Evolutionary conservation across 306 rosid species (phyloP).

Genomic region (Gastrolobium villosum): DNA sequence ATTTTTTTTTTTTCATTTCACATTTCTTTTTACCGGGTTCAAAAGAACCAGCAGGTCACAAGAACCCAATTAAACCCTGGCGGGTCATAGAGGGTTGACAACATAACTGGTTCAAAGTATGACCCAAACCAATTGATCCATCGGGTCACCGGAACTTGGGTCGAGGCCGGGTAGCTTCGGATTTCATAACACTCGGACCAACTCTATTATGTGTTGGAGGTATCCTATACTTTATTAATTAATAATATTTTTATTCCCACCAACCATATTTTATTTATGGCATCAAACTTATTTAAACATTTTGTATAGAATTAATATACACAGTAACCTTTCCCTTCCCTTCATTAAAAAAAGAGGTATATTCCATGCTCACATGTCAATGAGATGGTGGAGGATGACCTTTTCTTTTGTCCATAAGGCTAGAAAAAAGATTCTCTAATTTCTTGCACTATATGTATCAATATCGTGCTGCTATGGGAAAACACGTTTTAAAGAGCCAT

Average conservation of each 20-base stretch:
- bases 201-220: not conserved
- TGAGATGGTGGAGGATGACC: not conserved
- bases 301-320: not conserved
- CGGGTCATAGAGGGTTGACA: no score
- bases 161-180: no score
- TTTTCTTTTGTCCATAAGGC: not conserved
- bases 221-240: not conserved
- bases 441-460: not conserved
- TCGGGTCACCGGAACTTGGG: no score
- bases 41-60: no score
- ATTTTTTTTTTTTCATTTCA: no score
- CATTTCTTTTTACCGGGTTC: no score
- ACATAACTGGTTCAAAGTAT: no score
- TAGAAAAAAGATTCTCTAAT: not conserved
- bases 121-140: no score
- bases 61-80: no score
- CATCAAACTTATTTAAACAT: not conserved
- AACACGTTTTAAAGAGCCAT: constrained; percentile 36
- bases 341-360: constrained; percentile 22
- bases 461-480: not conserved
- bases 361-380: not conserved
- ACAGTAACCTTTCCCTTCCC: not conserved
- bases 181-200: no score
- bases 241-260: constrained; percentile 26
- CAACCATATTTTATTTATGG: constrained; percentile 10